Percentiles rank a stretch among this genome's conserved stretches.
These are phyloP conservation scores for Heracleum sosnowskyi DNA, from an alignment of 129 eudicot species.

Conservation along the genomic window DNA sequence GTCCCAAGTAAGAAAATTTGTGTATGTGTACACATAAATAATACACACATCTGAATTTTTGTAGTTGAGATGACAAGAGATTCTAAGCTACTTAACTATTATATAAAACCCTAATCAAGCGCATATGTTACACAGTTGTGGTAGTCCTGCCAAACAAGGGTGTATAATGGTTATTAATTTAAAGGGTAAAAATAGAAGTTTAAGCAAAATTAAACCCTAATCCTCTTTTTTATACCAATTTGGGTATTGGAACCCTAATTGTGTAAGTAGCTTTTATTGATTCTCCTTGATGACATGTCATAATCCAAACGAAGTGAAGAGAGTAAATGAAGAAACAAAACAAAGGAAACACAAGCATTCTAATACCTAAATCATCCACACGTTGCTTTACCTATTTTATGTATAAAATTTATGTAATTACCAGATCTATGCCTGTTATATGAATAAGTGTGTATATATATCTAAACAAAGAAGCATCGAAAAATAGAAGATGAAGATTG, in stretches of 20 bases:
- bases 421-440: neutral
- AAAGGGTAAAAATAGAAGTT: neutral
- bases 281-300: neutral
- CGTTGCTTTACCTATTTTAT: conserved; percentile 2
- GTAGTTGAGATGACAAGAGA: conserved; percentile 9
- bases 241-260: conserved; percentile 3
- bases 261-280: neutral
- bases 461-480: neutral
- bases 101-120: conserved; percentile 15
- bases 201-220: neutral
- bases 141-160: conserved; percentile 7
- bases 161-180: neutral
- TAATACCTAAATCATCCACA: neutral
- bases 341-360: neutral
- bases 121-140: conserved; percentile 2
- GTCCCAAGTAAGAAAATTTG: neutral
- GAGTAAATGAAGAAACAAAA: neutral
- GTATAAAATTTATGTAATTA: neutral
- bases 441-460: neutral
- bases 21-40: neutral
- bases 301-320: neutral
- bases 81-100: neutral
- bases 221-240: neutral
- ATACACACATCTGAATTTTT: conserved; percentile 15
- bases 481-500: conserved; percentile 5